A percentile compares a stretch with the other conserved stretches of the same genome.
Conservation (phyloP, 2,329 filamentous ascomycete species). For the Polychaeton citri region DNA sequence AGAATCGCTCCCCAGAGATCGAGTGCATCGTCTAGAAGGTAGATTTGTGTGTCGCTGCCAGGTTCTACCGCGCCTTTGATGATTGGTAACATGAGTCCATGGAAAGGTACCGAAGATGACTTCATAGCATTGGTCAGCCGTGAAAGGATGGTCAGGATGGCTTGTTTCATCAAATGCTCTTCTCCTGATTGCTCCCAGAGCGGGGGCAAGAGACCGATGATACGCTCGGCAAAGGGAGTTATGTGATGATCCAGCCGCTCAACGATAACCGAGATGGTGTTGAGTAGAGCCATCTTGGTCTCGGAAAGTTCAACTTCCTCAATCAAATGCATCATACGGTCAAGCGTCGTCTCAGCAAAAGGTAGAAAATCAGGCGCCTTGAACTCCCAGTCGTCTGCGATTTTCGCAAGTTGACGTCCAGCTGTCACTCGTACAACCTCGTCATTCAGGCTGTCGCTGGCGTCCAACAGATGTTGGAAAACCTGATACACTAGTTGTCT, state of each 20-base stretch:
- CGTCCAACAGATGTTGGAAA: slow-evolving; percentile 72
- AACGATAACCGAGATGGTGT: slow-evolving; percentile 71
- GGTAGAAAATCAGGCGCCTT: slow-evolving; percentile 59
- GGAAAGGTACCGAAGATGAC: slow-evolving; percentile 62
- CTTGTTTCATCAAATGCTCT: slow-evolving; percentile 86
- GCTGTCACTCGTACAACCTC: slow-evolving; percentile 85
- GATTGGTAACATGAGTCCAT: slow-evolving; percentile 67
- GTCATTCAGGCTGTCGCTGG: slow-evolving; percentile 64
- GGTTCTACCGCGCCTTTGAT: slow-evolving; percentile 68
- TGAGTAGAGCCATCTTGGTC: slow-evolving; percentile 79
- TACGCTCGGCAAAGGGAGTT: slow-evolving; percentile 57
- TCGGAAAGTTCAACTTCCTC: slow-evolving; percentile 69
- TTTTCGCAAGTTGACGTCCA: slow-evolving; percentile 65
- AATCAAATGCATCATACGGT: slow-evolving; percentile 62
- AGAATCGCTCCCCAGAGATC: slow-evolving; percentile 78
- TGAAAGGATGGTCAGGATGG: slow-evolving; percentile 73
- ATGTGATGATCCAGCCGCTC: slow-evolving; percentile 66
- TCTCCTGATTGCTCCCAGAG: slow-evolving; percentile 80
- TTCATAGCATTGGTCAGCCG: slow-evolving; percentile 81
- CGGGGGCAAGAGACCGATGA: slow-evolving; percentile 65
- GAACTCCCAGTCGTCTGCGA: slow-evolving; percentile 79
- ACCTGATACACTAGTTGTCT: slow-evolving; percentile 72
- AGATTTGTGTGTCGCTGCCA: slow-evolving; percentile 58
- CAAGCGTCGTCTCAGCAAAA: slow-evolving; percentile 60
- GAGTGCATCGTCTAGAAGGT: slow-evolving; percentile 81